Percentiles rank a stretch among this genome's conserved stretches.
Evolutionary conservation across 305 asterid species (phyloP).

Genomic region (Rubia balearica): DNA sequence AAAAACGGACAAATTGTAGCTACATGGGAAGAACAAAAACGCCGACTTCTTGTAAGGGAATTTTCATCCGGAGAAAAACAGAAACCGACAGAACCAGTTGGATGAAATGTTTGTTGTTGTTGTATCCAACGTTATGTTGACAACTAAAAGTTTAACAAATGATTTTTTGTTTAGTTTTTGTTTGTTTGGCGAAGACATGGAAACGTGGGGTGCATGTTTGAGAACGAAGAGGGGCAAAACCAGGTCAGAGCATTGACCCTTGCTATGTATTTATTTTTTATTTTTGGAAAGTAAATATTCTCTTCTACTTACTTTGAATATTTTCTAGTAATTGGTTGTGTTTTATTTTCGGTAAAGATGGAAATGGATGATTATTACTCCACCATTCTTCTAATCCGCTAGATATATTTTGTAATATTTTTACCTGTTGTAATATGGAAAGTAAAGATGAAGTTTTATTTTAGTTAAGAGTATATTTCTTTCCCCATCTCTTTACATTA

Average conservation of each 20-base stretch:
- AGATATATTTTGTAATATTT: background rate
- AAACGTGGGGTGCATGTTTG: conserved; percentile 36
- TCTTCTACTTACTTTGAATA: background rate
- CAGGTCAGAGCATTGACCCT: conserved; percentile 20
- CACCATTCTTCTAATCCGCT: background rate
- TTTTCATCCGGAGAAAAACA: conserved; percentile 1
- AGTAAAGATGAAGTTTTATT: too few relatives aligned
- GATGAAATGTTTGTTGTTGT: background rate
- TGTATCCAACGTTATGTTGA: background rate
- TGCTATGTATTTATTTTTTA: too few relatives aligned
- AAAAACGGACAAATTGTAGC: background rate
- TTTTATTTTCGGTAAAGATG: background rate
- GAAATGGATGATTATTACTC: conserved; percentile 3
- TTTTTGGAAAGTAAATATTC: conserved; percentile 1
- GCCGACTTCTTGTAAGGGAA: too few relatives aligned
- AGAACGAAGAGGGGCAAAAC: conserved; percentile 3
- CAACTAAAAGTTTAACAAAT: background rate
- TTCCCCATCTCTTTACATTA: too few relatives aligned
- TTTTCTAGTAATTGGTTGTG: background rate
- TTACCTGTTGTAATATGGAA: background rate
- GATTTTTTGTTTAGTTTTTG: conserved; percentile 14
- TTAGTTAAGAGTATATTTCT: too few relatives aligned
- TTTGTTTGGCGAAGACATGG: conserved; percentile 17
- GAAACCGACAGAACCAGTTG: background rate
- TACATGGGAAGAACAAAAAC: too few relatives aligned